Conservation (phyloP, 768 basidiomycete species). For the Mycena floridula region DNA sequence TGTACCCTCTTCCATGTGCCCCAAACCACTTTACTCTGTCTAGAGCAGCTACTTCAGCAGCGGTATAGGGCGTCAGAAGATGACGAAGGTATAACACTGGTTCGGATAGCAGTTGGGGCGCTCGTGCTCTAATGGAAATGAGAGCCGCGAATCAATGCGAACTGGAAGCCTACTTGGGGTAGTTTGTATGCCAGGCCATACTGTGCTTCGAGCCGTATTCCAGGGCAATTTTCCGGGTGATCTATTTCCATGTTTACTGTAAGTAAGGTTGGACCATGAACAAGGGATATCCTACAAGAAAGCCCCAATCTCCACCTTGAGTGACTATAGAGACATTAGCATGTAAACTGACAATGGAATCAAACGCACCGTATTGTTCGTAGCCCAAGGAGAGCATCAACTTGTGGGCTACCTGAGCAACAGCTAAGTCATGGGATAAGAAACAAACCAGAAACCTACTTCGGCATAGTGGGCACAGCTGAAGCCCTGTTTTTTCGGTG, state of each 20-base stretch:
- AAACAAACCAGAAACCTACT: constrained; percentile 11
- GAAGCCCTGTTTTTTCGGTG: constrained; percentile 34
- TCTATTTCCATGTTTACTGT: constrained; percentile 10
- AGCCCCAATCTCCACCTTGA: constrained; percentile 33
- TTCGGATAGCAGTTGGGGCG: constrained; percentile 14
- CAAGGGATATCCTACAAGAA: background rate
- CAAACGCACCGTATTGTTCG: constrained; percentile 33
- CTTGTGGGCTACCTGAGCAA: constrained; percentile 19
- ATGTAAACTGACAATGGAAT: constrained; percentile 29
- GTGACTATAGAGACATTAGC: constrained; percentile 16
- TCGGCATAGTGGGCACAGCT: constrained; percentile 28
- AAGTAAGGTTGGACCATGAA: background rate
- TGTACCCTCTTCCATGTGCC: constrained; percentile 18
- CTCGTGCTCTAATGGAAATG: too few relatives aligned
- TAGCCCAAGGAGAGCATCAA: constrained; percentile 29
- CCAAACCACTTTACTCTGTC: constrained; percentile 1
- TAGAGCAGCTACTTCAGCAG: constrained; percentile 3
- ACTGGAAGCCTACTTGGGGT: constrained; percentile 14
- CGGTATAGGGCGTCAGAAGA: constrained; percentile 21
- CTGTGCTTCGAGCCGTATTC: constrained; percentile 20
- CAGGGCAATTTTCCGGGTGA: constrained; percentile 18
- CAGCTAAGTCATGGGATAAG: background rate
- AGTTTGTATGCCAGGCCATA: constrained; percentile 29
- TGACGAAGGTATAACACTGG: constrained; percentile 21
- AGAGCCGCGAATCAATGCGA: too few relatives aligned